Percentiles rank a stretch among this genome's conserved stretches.
Conservation (phyloP, 495 filamentous ascomycete genomes). For the Tuber magnatum region DNA sequence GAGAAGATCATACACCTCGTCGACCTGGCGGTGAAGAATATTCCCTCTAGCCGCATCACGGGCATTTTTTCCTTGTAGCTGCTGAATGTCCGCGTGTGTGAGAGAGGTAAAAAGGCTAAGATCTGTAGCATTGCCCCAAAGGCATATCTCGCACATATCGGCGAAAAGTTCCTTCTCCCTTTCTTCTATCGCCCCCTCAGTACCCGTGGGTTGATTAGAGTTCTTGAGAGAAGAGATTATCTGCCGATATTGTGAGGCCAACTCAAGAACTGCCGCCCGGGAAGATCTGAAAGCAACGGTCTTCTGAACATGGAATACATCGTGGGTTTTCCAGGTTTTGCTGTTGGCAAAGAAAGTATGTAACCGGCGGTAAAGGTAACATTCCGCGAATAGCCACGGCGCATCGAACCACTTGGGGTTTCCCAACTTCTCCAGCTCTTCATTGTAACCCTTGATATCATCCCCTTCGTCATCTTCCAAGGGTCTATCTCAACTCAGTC, state of each 20-base stretch:
- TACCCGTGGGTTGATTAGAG: slow-evolving; percentile 52
- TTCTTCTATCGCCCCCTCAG: slow-evolving; percentile 49
- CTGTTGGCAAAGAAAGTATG: slow-evolving; percentile 43
- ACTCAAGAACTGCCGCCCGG: slow-evolving; percentile 80
- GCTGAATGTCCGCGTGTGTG: slow-evolving; percentile 92
- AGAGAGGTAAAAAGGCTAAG: slow-evolving; percentile 82
- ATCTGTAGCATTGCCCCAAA: slow-evolving; percentile 97
- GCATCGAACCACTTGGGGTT: slow-evolving; percentile 71
- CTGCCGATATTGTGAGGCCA: slow-evolving; percentile 63
- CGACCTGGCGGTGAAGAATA: slow-evolving; percentile 78
- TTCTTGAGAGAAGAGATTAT: slow-evolving; percentile 42
- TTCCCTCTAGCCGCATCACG: slow-evolving; percentile 78
- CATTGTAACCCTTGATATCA: slow-evolving; percentile 77
- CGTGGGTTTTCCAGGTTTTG: slow-evolving; percentile 81
- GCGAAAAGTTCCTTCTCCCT: slow-evolving; percentile 71
- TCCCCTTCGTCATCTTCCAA: slow-evolving; percentile 70
- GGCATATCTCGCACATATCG: slow-evolving; percentile 93
- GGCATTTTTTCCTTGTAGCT: slow-evolving; percentile 80
- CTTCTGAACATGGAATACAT: slow-evolving; percentile 87
- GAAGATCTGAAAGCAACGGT: slow-evolving; percentile 88
- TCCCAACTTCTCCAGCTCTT: slow-evolving; percentile 69
- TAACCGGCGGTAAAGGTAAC: slow-evolving; percentile 73
- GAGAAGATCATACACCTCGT: slow-evolving; percentile 62
- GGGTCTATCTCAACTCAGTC: slow-evolving; percentile 50
- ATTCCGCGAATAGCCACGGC: slow-evolving; percentile 85